These are phyloP conservation scores for Cardamine occulta DNA, from an alignment of 345 rosid genomes.

Conservation along the genomic window DNA sequence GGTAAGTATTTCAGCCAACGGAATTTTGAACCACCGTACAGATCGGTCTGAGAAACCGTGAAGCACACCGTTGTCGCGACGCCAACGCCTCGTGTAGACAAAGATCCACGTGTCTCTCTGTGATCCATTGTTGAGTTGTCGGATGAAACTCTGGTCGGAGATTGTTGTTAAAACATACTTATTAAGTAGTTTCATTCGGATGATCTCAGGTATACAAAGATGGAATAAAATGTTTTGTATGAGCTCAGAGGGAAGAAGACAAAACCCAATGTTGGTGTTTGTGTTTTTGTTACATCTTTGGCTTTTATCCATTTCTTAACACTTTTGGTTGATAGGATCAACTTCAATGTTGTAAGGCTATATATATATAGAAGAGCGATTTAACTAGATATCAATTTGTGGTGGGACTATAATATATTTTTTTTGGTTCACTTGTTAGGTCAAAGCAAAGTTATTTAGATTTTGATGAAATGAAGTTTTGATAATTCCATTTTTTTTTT, in stretches of 20 bases:
- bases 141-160: constrained; percentile 63
- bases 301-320: constrained; percentile 36
- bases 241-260: constrained; percentile 81
- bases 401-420: constrained; percentile 23
- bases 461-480: background rate
- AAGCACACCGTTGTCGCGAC: constrained; percentile 51
- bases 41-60: constrained; percentile 60
- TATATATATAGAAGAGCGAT: constrained; percentile 23
- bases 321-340: constrained; percentile 26
- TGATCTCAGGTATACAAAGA: constrained; percentile 66
- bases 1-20: constrained; percentile 49
- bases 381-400: background rate
- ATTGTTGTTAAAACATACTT: constrained; percentile 49
- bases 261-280: constrained; percentile 55
- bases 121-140: constrained; percentile 54
- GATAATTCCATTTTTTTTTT: background rate
- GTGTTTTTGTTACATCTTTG: constrained; percentile 40
- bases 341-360: constrained; percentile 20
- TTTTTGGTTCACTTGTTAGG: constrained; percentile 36
- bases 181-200: constrained; percentile 57
- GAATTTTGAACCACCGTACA: constrained; percentile 64
- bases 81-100: constrained; percentile 78
- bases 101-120: constrained; percentile 67
- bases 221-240: constrained; percentile 66
- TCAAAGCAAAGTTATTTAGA: constrained; percentile 18